Base-by-base conservation (phyloP, 2,329 filamentous ascomycete species). In the Didymella pinodella region DNA sequence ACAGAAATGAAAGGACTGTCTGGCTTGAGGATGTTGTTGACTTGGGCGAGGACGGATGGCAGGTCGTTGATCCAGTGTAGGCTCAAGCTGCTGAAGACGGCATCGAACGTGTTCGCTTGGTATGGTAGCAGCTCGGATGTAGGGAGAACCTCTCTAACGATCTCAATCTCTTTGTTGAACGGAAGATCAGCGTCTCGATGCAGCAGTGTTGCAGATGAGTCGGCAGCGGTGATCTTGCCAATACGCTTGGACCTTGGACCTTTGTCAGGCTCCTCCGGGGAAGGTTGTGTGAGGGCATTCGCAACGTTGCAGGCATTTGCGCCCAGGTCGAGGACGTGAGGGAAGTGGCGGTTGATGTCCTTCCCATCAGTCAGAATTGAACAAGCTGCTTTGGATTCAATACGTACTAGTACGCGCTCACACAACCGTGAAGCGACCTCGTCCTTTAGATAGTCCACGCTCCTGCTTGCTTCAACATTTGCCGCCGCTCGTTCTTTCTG, bases 21-120 rank as follows among this genome's bases (percentile, higher is more conserved):
- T 0, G 94, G 93, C 78, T 96, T 96, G 26, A 99, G 84, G 32
- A 96, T 82, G 65, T 86, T 85, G 81, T 97, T 96, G 74, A 97
- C 90, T 73, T 96, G 92, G 1, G 88, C 83, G 2, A 99, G 84
- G 11, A 96, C 82, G 1, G 90, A 91, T 0, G 95, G 95, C 5
- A 99, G 86, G 76, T 99, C 92, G 76, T 99, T 99, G 82, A 97
- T 90, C 95, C 95, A 99, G 79, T 99, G 95, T 75, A 99, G 83
- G 57, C 90, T 93, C 59, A 97, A 81, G 55, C 90, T 96, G 74
- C 92, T 96, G 62, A 99, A 82, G 11, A 97, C 91, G 6, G 96
- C 87, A 75, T 98, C 93, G 76, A 97, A 98, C 3, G 89, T 87
- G 65, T 88, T 85, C 4, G 90, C 81, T 47, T 86, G 86, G 75